phyloP scores from a whole-genome alignment of 2,329 filamentous ascomycete species.

The Pseudopithomyces chartarum region DNA sequence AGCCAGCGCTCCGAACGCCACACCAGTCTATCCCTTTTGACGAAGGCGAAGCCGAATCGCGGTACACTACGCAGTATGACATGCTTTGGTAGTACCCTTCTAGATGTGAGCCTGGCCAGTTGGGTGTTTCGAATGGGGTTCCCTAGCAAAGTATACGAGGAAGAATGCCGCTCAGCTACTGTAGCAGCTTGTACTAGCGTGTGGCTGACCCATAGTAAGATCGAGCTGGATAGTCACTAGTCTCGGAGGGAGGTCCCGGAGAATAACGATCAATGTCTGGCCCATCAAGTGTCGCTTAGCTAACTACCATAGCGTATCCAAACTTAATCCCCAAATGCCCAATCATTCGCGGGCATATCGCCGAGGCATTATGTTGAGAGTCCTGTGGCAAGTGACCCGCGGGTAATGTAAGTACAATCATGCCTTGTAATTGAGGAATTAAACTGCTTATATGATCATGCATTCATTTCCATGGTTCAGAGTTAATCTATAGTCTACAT shows the following conservation, averaged over 20 bases:
- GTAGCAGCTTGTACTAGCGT: neutral
- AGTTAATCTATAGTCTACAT: neutral
- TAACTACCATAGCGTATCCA: neutral
- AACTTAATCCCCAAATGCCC: neutral
- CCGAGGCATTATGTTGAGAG: neutral
- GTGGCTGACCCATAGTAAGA: neutral
- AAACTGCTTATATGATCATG: neutral
- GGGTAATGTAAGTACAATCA: neutral
- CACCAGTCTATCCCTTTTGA: neutral
- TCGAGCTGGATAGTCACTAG: neutral
- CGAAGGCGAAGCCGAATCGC: neutral
- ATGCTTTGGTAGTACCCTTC: neutral
- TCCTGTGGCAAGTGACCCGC: neutral
- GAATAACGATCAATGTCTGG: neutral
- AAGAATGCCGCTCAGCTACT: neutral
- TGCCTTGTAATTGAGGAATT: neutral
- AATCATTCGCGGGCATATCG: neutral
- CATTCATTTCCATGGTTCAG: neutral
- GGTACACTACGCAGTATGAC: neutral
- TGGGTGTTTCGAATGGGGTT: neutral
- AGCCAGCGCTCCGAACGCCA: neutral
- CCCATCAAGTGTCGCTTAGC: neutral
- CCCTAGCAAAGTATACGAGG: neutral
- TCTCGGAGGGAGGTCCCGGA: neutral
- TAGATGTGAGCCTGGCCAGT: neutral